Evolutionary conservation across 225 moss, liverwort and hornwort genomes (phyloP).

Genomic region (Thuidium tamariscinum): DNA sequence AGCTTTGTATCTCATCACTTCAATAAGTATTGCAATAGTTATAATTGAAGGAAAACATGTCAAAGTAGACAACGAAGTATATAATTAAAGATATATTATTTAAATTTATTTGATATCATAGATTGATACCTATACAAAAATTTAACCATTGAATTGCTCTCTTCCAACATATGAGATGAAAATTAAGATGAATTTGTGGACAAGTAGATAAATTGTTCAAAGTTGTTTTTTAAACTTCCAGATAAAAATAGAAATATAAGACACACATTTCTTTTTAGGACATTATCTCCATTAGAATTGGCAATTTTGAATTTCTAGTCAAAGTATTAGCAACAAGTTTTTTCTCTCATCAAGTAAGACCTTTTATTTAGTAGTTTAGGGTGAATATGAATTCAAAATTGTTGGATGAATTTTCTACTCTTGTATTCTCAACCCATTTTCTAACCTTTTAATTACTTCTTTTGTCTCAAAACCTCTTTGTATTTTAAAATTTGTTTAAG

Average conservation of each 20-base stretch:
- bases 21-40: background rate
- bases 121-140: background rate
- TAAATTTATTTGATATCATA: background rate
- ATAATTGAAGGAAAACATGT: background rate
- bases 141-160: background rate
- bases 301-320: background rate
- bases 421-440: background rate
- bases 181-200: background rate
- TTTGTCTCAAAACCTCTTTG: too few species aligned
- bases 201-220: background rate
- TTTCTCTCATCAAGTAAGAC: background rate
- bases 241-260: background rate
- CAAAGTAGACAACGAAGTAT: too few species aligned
- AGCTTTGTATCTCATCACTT: background rate
- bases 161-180: background rate
- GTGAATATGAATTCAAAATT: background rate
- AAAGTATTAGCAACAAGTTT: background rate
- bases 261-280: fast-evolving
- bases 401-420: background rate
- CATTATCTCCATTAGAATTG: background rate
- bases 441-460: background rate
- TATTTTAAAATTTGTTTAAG: background rate
- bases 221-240: background rate
- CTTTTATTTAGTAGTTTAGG: background rate
- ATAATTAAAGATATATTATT: background rate